Conservation (phyloP, 192 early-diverging fungal species). For the Coemansia sp. region DNA sequence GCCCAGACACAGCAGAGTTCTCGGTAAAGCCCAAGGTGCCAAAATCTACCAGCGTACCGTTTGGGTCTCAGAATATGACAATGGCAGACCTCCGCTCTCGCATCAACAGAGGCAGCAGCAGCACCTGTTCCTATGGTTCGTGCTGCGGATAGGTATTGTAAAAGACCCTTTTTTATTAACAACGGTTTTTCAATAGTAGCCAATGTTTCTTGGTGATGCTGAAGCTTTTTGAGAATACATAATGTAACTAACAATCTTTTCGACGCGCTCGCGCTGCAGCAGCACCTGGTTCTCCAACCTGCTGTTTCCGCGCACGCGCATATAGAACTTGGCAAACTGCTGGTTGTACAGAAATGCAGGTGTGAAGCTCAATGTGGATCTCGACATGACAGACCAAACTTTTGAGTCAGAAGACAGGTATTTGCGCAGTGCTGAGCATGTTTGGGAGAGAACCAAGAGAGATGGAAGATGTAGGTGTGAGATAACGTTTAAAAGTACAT, state of each 20-base stretch:
- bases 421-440: conserved; percentile 28
- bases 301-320: conserved; percentile 41
- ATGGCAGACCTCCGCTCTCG: conserved; percentile 26
- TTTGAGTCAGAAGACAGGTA: conserved; percentile 34
- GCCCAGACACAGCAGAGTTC: neutral
- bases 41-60: conserved; percentile 10
- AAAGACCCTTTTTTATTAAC: neutral
- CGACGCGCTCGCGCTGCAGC: conserved; percentile 37
- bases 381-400: conserved; percentile 40
- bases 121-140: conserved; percentile 10
- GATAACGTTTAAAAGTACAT: conserved; percentile 33
- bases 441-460: conserved; percentile 31
- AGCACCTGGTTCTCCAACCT: conserved; percentile 35
- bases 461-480: conserved; percentile 22
- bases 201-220: neutral
- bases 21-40: conserved; percentile 8
- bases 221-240: conserved; percentile 6
- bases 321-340: conserved; percentile 46
- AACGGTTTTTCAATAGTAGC: neutral
- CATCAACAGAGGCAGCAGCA: conserved; percentile 13
- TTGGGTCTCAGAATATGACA: conserved; percentile 33
- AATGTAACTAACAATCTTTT: conserved; percentile 27
- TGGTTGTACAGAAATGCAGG: conserved; percentile 26
- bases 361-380: conserved; percentile 24
- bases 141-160: conserved; percentile 37